Evolutionary conservation across 176 grass and related monocot genomes (phyloP).

Genomic region (Cenchrus americanus): DNA sequence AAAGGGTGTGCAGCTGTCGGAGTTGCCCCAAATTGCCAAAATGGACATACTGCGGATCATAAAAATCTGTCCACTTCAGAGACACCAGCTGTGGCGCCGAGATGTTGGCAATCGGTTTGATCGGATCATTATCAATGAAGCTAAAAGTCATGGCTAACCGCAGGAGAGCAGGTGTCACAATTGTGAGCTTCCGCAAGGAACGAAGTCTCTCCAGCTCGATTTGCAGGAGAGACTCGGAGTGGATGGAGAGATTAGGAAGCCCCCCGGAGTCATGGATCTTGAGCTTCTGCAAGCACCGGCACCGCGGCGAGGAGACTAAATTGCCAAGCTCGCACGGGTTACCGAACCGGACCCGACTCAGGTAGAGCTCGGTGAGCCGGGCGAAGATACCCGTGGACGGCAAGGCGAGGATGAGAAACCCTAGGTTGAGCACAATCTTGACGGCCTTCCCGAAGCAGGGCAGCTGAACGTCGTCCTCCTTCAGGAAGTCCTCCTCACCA

Average conservation of each 20-base stretch:
- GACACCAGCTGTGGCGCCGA: neutral
- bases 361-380: neutral
- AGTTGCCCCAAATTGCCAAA: neutral
- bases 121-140: no score
- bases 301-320: neutral
- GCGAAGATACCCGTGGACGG: neutral
- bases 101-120: neutral
- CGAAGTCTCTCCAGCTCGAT: neutral
- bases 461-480: neutral
- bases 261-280: neutral
- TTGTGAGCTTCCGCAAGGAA: neutral
- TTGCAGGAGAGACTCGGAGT: neutral
- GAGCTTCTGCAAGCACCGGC: neutral
- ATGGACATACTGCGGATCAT: neutral
- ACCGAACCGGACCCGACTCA: neutral
- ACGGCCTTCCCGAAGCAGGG: conserved; percentile 34
- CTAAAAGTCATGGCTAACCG: accelerated
- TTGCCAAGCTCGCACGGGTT: conserved; percentile 8
- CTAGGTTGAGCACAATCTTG: neutral
- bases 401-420: conserved; percentile 5
- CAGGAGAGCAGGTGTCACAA: neutral
- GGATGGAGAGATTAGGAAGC: neutral
- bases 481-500: neutral
- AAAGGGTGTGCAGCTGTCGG: neutral
- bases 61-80: neutral